Base-by-base conservation (phyloP, 495 filamentous ascomycete species). In the Xylaria scruposa region DNA sequence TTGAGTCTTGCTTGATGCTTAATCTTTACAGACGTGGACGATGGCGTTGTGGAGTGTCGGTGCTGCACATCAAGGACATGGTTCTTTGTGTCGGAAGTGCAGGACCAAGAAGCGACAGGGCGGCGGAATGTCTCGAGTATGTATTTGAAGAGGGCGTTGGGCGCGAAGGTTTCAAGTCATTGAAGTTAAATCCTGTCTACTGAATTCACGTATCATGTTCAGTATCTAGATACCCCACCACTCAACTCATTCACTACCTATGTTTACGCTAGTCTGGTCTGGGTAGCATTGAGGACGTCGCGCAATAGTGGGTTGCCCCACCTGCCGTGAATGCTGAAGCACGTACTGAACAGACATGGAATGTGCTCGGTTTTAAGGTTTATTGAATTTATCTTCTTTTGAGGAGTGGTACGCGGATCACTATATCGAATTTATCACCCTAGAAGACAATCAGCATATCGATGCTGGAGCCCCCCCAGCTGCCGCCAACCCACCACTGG, bases 401-500 rank as follows among this genome's bases (percentile, higher is more conserved):
- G 38, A n/a, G 2, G 31, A 38, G 5, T 15, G 21, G 5, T 4
- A 12, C 13, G 3, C 2, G 17, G 4, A 66, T 66, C 31, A 21
- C 63, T 66, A 17, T 66, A 66, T 66, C 63, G 46, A 24, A 46
- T 49, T 53, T 66, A 66, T 66, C 26, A 3, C n/a, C 42, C 53
- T 47, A 46, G 29, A 19, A 58, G 36, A 8, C 51, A 19, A 44
- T 46, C 24, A 44, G 36, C 51, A 31, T 68, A 8, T 4, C 21
- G 12, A n/a, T 15, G 8, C 51, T 29, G 21, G 21, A 42, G 31
- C 44, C 67, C 67, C 67, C 56, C 56, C 44, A 44, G 67, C 67
- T 49, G 8, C 29, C 67, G n/a, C 40, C 67, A 47, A 44, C 67
- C 67, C 44, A 70, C 67, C 67, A 53, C 9, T 54, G 56, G 31